Conservation (phyloP, 2,329 filamentous ascomycete genomes). For the Verticillium longisporum region DNA sequence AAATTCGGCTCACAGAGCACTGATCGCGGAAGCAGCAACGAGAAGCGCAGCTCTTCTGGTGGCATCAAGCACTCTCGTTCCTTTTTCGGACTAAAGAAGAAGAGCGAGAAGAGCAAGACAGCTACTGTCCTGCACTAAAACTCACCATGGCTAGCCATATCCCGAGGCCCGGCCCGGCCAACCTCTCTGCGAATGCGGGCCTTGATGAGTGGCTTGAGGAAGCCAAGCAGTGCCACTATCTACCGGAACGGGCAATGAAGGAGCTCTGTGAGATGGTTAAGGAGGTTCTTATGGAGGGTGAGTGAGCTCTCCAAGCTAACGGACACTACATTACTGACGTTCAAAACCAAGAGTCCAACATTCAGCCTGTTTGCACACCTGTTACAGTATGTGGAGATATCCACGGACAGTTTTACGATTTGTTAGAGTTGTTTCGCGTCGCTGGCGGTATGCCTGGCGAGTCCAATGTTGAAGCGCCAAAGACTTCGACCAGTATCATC, state of each 20-base stretch:
- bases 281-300: slow-evolving; percentile 97
- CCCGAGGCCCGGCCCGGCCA: slow-evolving; percentile 86
- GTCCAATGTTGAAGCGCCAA: slow-evolving; percentile 59
- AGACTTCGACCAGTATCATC: slow-evolving; percentile 67
- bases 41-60: not conserved
- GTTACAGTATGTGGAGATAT: slow-evolving; percentile 98
- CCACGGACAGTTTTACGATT: slow-evolving; percentile 97
- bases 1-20: not conserved
- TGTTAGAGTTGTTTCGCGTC: slow-evolving; percentile 93
- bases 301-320: slow-evolving; percentile 13
- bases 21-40: not conserved
- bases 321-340: slow-evolving; percentile 3
- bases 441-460: slow-evolving; percentile 95
- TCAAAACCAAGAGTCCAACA: slow-evolving; percentile 73
- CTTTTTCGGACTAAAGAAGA: not conserved
- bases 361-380: slow-evolving; percentile 93
- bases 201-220: slow-evolving; percentile 95
- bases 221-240: slow-evolving; percentile 94
- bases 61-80: not conserved
- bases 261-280: slow-evolving; percentile 98
- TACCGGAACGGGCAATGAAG: slow-evolving; percentile 97
- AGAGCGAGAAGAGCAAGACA: not conserved
- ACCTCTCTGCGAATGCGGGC: slow-evolving; percentile 73
- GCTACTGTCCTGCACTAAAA: not conserved
- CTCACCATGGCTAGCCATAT: slow-evolving; percentile 42